A percentile compares a stretch with the other conserved stretches of the same genome.
Conservation (phyloP, 371 early-diverging fungal species). For the Mucor mucedo region DNA sequence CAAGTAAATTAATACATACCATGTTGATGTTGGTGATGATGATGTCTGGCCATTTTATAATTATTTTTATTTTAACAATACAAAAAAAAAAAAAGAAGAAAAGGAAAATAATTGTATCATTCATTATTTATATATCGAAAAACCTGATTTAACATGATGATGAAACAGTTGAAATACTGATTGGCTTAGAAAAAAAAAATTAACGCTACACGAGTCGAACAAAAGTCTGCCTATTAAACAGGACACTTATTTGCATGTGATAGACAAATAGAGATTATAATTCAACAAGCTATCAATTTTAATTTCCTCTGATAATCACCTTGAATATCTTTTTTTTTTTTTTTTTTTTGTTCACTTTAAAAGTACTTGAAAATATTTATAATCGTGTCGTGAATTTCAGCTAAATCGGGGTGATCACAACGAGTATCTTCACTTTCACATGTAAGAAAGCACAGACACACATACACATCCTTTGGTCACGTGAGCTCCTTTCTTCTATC, state of each 20-base stretch:
- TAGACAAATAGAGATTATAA: neutral
- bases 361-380: neutral
- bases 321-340: neutral
- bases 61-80: conserved; percentile 15
- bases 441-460: conserved; percentile 13
- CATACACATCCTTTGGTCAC: neutral
- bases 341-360: no score
- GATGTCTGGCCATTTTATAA: conserved; percentile 14
- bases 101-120: neutral
- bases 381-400: conserved; percentile 13
- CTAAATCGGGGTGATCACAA: conserved; percentile 22
- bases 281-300: no score
- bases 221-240: neutral
- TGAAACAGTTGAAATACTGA: conserved; percentile 6
- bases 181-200: conserved; percentile 1
- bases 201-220: neutral
- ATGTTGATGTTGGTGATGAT: conserved; percentile 6
- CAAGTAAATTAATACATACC: neutral
- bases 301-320: conserved; percentile 5
- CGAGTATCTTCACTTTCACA: conserved; percentile 16
- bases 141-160: conserved; percentile 4
- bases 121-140: neutral
- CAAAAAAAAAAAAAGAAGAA: conserved; percentile 9
- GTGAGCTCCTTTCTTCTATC: neutral
- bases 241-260: neutral